Conservation (phyloP, 164 flowering plant genomes). For the Nelumbo lutea region DNA sequence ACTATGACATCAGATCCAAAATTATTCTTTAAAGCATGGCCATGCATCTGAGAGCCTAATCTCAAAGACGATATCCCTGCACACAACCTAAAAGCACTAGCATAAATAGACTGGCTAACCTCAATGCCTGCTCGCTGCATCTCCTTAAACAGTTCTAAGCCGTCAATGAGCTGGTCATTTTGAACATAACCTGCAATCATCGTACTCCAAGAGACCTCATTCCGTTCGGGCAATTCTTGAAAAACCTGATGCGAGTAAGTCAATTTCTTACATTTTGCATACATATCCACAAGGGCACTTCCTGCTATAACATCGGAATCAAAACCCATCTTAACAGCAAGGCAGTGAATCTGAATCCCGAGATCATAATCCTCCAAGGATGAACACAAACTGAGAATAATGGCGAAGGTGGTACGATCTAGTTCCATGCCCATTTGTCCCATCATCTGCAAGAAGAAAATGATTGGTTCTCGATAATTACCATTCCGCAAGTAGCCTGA, state of each 20-base stretch:
- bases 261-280: constrained; percentile 63
- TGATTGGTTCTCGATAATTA: constrained; percentile 25
- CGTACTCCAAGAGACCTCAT: constrained; percentile 85
- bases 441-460: constrained; percentile 41
- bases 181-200: constrained; percentile 67
- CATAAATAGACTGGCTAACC: constrained; percentile 71
- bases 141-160: constrained; percentile 50
- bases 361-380: constrained; percentile 29
- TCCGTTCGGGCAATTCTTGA: constrained; percentile 47
- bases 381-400: constrained; percentile 54
- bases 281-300: constrained; percentile 75
- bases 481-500: constrained; percentile 60
- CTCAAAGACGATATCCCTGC: constrained; percentile 42
- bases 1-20: constrained; percentile 57
- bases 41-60: constrained; percentile 64
- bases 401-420: constrained; percentile 51
- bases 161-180: constrained; percentile 33
- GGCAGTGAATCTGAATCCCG: constrained; percentile 58
- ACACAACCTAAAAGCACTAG: constrained; percentile 67
- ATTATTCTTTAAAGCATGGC: constrained; percentile 51
- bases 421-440: constrained; percentile 20
- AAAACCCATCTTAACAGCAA: constrained; percentile 49
- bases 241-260: constrained; percentile 38
- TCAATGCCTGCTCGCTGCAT: constrained; percentile 54
- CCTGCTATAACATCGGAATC: constrained; percentile 58